Percentiles rank a stretch among this genome's conserved stretches.
phyloP scores from a whole-genome alignment of 805 yeast species.

The Isabelozyma heimii region DNA sequence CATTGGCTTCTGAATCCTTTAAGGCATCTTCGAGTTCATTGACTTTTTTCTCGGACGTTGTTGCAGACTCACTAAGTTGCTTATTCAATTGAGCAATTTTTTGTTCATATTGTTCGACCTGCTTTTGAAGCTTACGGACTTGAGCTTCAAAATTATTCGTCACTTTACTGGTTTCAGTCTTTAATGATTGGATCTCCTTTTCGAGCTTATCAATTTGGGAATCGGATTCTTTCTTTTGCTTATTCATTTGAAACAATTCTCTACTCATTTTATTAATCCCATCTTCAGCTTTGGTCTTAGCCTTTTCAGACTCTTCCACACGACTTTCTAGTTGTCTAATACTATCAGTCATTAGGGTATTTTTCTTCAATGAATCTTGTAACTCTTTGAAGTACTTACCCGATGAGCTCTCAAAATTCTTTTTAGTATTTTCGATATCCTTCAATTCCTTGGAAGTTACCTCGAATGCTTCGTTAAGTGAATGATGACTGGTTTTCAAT shows the following conservation, averaged over 20 bases:
- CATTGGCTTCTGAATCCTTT: slow-evolving; percentile 26
- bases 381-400: slow-evolving; percentile 26
- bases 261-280: slow-evolving; percentile 90
- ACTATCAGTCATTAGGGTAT: slow-evolving; percentile 18
- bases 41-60: slow-evolving; percentile 13
- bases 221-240: slow-evolving; percentile 54
- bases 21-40: slow-evolving; percentile 19
- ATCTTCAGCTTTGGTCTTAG: slow-evolving; percentile 68
- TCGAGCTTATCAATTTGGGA: slow-evolving; percentile 41
- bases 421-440: slow-evolving; percentile 27
- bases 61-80: slow-evolving; percentile 19
- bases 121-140: slow-evolving; percentile 16
- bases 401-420: slow-evolving; percentile 27
- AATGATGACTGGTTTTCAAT: slow-evolving; percentile 16
- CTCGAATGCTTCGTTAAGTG: slow-evolving; percentile 16
- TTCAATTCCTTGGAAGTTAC: slow-evolving; percentile 17
- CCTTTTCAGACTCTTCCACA: slow-evolving; percentile 30
- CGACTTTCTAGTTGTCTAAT: slow-evolving; percentile 28
- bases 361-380: slow-evolving; percentile 25
- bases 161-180: slow-evolving; percentile 32
- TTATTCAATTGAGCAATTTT: slow-evolving; percentile 18
- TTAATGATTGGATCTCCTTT: slow-evolving; percentile 31
- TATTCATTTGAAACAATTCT: slow-evolving; percentile 67
- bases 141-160: slow-evolving; percentile 18
- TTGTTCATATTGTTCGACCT: slow-evolving; percentile 20